Evolutionary conservation across 805 yeast genomes (phyloP).

Genomic region (Sugiyamaella boreocaroliniensis): DNA sequence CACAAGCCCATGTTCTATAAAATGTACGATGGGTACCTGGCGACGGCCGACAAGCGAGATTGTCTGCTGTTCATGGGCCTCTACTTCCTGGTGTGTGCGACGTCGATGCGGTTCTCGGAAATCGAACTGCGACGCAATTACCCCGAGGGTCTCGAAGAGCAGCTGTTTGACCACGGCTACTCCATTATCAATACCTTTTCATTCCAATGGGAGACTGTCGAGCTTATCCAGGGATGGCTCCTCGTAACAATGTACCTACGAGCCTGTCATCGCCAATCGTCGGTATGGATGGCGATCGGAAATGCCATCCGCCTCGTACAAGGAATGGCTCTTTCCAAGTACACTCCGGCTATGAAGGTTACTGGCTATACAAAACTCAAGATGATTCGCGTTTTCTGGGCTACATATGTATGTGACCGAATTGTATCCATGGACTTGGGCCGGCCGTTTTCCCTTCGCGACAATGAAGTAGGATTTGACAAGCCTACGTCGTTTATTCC

Average conservation of each 20-base stretch:
- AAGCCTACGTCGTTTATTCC: slow-evolving; percentile 21
- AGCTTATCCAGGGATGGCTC: slow-evolving; percentile 47
- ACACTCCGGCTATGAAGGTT: slow-evolving; percentile 6
- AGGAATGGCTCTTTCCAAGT: slow-evolving; percentile 40
- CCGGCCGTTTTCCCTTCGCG: slow-evolving; percentile 34
- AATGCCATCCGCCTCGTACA: slow-evolving; percentile 39
- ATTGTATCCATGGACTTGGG: slow-evolving; percentile 49
- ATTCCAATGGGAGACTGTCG: slow-evolving; percentile 48
- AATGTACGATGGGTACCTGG: slow-evolving; percentile 35
- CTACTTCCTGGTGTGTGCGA: slow-evolving; percentile 43
- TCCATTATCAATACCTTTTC: slow-evolving; percentile 35
- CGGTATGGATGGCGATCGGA: slow-evolving; percentile 38
- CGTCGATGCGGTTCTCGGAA: slow-evolving; percentile 47
- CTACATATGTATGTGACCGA: slow-evolving; percentile 49
- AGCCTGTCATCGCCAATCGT: slow-evolving; percentile 39
- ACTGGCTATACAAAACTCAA: slow-evolving; percentile 37
- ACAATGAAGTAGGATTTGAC: slow-evolving; percentile 32
- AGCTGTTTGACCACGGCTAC: slow-evolving; percentile 37
- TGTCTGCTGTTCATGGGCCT: slow-evolving; percentile 45
- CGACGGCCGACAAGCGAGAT: slow-evolving; percentile 22
- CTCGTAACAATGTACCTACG: slow-evolving; percentile 40
- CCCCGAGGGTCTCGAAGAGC: slow-evolving; percentile 34
- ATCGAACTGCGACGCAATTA: slow-evolving; percentile 23
- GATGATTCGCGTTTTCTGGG: slow-evolving; percentile 49
- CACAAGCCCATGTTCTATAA: slow-evolving; percentile 50